Percentiles rank a stretch among this genome's conserved stretches.
These are phyloP conservation scores for Xylariaceae sp. DNA, from an alignment of 2,329 filamentous ascomycete species.

Conservation along the genomic window DNA sequence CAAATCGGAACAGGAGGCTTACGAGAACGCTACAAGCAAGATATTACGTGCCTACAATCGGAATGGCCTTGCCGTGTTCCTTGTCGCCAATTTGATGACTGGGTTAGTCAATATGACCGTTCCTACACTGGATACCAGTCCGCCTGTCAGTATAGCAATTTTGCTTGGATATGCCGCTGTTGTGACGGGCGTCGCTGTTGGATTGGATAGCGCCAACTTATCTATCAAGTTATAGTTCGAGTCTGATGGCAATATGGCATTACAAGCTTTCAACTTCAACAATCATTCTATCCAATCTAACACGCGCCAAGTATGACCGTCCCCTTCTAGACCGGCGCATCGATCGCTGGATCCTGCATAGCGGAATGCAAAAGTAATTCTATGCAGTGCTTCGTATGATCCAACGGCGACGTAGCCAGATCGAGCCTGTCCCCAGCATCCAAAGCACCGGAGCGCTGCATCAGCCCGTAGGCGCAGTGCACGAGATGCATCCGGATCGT, in stretches of 20 bases:
- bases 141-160: slow-evolving; percentile 65
- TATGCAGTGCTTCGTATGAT: slow-evolving; percentile 10
- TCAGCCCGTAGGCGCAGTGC: slow-evolving; percentile 10
- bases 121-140: slow-evolving; percentile 70
- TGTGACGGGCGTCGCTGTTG: slow-evolving; percentile 65
- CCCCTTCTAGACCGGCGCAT: slow-evolving; percentile 4
- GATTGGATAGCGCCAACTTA: slow-evolving; percentile 60
- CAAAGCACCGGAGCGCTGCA: slow-evolving; percentile 4
- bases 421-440: slow-evolving; percentile 9
- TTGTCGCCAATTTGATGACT: slow-evolving; percentile 85
- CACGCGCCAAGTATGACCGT: slow-evolving; percentile 11
- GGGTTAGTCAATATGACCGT: slow-evolving; percentile 85
- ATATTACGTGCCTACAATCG: slow-evolving; percentile 83
- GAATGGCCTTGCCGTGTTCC: slow-evolving; percentile 80
- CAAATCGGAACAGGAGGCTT: slow-evolving; percentile 59
- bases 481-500: slow-evolving; percentile 11
- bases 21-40: slow-evolving; percentile 68
- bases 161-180: slow-evolving; percentile 67
- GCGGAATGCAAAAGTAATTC: slow-evolving; percentile 5
- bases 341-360: slow-evolving; percentile 9
- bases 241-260: no score
- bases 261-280: neutral
- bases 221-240: slow-evolving; percentile 59
- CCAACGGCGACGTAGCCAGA: slow-evolving; percentile 2
- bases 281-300: neutral